Evolutionary conservation across 1,139 yeast genomes (phyloP), one percentile per base, ranked within the genome.

Genomic region (Pichia sp.): DNA sequence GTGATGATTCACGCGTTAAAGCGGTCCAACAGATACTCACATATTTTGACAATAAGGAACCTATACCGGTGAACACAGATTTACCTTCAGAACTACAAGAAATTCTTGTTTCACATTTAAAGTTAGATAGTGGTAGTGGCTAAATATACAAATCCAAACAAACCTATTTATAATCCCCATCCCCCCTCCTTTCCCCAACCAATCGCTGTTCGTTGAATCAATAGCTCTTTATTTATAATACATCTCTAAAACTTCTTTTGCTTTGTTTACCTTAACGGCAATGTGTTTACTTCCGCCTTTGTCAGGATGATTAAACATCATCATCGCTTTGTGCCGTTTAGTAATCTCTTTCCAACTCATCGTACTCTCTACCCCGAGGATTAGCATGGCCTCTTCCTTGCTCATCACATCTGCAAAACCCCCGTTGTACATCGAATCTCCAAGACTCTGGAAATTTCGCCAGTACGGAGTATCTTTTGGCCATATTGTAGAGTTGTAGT

Each of bases 261-360:
- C 95, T 59, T 79, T 81, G 60, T 85, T 85, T 49, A 85, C 78
- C 59, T 85, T 82, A 69, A 79, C 79, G 3, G 86, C 80, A 41
- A 85, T 52, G 55, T 78, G 84, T 43, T 75, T 73, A 52, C 87
- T 79, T 0, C 95, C 95, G 5, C 84, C 81, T 52, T 72, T 73
- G 59, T 85, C 95, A 0, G 95, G 95, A 58, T 85, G 95, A 55
- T 77, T 85, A 44, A 68, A 56, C 44, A 81, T 66, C 84, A 85
- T 83, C 54, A 81, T 68, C 44, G 66, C 66, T 45, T 92, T 66
- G 60, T 85, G 87, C 50, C 77, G 66, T 45, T 69, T 67, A 47
- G 73, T 71, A 39, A 85, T 65, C 50, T 72, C 55, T 8, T 29
- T 10, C 9, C 5, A 11, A 7, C 29, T 28, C 41, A 78, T 83